phyloP scores from a whole-genome alignment of 2,329 filamentous ascomycete species.

The Geoglossum cookeanum region DNA sequence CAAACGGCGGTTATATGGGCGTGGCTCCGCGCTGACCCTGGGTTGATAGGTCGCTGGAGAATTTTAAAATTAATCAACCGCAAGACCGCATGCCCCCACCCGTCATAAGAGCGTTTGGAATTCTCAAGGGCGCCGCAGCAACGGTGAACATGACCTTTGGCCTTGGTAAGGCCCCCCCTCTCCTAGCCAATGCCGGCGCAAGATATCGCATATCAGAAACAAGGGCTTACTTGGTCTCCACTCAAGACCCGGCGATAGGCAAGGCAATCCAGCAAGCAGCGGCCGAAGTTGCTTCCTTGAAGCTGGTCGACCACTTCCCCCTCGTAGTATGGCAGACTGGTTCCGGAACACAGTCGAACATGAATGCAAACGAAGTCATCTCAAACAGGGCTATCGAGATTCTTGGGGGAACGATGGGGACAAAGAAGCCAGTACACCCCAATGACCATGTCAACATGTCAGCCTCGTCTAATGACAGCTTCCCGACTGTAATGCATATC shows the following conservation, averaged over 20 bases:
- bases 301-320: conserved; percentile 93
- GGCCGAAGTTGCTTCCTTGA: conserved; percentile 77
- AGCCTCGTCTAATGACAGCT: conserved; percentile 96
- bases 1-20: too few relatives aligned
- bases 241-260: conserved; percentile 65
- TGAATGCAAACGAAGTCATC: conserved; percentile 99
- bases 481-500: conserved; percentile 99
- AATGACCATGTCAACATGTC: conserved; percentile 99
- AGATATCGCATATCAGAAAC: conserved; percentile 11
- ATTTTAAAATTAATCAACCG: conserved; percentile 99
- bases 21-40: not conserved
- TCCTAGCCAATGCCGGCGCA: conserved; percentile 1
- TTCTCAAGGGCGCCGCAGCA: conserved; percentile 90
- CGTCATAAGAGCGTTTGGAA: conserved; percentile 83
- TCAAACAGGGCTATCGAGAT: conserved; percentile 98
- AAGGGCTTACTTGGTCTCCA: conserved; percentile 5
- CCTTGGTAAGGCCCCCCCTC: conserved; percentile 39
- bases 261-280: conserved; percentile 90
- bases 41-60: conserved; percentile 53
- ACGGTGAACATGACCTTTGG: conserved; percentile 91
- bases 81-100: conserved; percentile 95
- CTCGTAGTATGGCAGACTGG: conserved; percentile 99
- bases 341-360: conserved; percentile 97
- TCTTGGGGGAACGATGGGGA: conserved; percentile 78
- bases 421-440: conserved; percentile 96